Base-by-base conservation (phyloP, 352 stramenopile species). In the Blastocystis sp. region DNA sequence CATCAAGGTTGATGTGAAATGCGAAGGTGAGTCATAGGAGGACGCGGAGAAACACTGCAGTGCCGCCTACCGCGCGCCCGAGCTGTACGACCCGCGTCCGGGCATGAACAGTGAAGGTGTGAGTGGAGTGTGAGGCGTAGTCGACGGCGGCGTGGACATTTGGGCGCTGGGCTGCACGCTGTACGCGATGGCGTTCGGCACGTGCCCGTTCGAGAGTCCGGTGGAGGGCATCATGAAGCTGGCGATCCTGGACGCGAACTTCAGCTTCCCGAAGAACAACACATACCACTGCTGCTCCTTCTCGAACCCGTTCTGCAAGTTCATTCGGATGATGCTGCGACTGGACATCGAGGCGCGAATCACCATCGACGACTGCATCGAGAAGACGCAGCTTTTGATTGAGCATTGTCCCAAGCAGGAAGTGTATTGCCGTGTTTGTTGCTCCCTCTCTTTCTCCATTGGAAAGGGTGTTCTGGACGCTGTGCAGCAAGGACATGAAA, bases 101-200 rank as follows among this genome's bases (percentile, higher is more conserved):
- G 80, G 76, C 64, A 86, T 88, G 76, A 77, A 84, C 70, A 14
- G 71, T 81, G 43, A 21, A 21, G 23, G 23, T 34, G 28, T 4
- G 48, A 81, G 53, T 23, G 60, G 28, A 28, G 19, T 23, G 34
- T 40, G 34, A 70, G 19, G 40, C 38, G n/a, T 76, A 87, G 80
- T 88, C 23, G 80, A 88, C 61, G 80, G 80, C 23, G 60, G 80
- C 17, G 76, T 82, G 43, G 80, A 88, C 23, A 66, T 88, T 21
- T 88, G 69, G 69, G 62, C 69, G 17, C 62, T 88, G 41, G 80
- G 80, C 23, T 82, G 80, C 40, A 88, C 80, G 34, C 56, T 88
- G 2, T 88, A 86, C 53, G 80, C 80, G 5, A 88, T 88, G 80
- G 80, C 80, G 41, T 88, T 88, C 34, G 80, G 80, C 40, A 82